These are phyloP conservation scores for Phialophora expanda DNA, from an alignment of 2,329 filamentous ascomycete species.

Conservation along the genomic window DNA sequence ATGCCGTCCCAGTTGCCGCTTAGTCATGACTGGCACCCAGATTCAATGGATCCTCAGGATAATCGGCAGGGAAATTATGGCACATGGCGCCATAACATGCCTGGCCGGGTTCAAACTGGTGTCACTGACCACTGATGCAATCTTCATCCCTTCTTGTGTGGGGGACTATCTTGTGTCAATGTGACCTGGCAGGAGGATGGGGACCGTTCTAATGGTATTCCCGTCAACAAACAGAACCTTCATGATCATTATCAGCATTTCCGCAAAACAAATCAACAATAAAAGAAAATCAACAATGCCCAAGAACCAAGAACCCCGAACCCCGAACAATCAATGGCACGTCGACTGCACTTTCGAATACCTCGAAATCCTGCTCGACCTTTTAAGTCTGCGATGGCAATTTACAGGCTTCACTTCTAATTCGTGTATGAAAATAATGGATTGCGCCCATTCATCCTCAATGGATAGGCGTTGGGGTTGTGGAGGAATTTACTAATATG, in stretches of 20 bases:
- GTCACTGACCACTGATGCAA: constrained; percentile 1
- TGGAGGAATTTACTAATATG: background rate
- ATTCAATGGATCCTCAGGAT: constrained; percentile 35
- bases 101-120: background rate
- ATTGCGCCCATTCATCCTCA: background rate
- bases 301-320: background rate
- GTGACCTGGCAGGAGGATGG: background rate
- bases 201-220: background rate
- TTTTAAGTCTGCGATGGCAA: constrained; percentile 8
- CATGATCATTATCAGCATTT: background rate
- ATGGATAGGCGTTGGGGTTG: background rate
- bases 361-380: background rate
- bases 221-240: background rate
- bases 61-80: constrained; percentile 34
- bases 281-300: background rate
- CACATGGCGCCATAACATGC: constrained; percentile 33
- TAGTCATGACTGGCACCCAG: constrained; percentile 33
- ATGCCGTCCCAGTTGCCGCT: constrained; percentile 34
- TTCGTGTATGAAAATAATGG: constrained; percentile 24
- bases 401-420: constrained; percentile 8
- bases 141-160: background rate
- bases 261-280: background rate
- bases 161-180: background rate
- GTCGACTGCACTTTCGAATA: background rate
- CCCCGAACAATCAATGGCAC: background rate